These are phyloP conservation scores for Annona squamosa DNA, from an alignment of 164 flowering plant genomes.

Conservation along the genomic window DNA sequence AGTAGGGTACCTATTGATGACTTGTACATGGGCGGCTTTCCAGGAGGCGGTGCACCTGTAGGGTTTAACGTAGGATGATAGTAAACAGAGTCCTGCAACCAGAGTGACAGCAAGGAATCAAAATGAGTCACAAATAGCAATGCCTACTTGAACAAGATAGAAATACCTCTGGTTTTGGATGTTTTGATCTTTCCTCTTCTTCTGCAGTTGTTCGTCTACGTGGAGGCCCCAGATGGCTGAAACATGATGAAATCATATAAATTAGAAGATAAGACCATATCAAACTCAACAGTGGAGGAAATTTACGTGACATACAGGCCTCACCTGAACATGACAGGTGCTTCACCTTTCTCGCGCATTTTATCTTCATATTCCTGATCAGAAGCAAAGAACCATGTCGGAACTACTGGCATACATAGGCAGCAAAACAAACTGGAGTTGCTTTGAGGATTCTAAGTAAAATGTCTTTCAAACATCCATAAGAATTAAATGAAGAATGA, in stretches of 20 bases:
- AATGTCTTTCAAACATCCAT: background rate
- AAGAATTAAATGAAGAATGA: too few species aligned
- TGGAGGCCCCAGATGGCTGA: slow-evolving; percentile 93
- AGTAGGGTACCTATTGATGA: slow-evolving; percentile 69
- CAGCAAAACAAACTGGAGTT: background rate
- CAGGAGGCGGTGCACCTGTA: slow-evolving; percentile 99
- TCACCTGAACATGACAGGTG: slow-evolving; percentile 99
- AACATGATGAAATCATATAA: slow-evolving; percentile 7
- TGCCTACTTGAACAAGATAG: background rate
- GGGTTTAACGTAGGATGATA: slow-evolving; percentile 95
- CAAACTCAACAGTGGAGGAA: background rate
- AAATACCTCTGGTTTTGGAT: slow-evolving; percentile 85
- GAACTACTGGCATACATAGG: background rate
- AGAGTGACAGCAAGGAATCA: slow-evolving; percentile 8
- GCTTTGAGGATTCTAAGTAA: background rate
- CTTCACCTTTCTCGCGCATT: slow-evolving; percentile 83
- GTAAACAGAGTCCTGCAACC: slow-evolving; percentile 90
- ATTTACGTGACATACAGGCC: background rate
- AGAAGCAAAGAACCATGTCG: background rate
- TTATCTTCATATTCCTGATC: slow-evolving; percentile 88
- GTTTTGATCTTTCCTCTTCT: slow-evolving; percentile 85
- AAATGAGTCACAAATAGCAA: background rate
- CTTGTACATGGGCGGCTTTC: slow-evolving; percentile 95
- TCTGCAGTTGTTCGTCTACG: slow-evolving; percentile 67
- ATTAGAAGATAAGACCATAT: background rate